Percentiles rank a stretch among this genome's conserved stretches.
These are phyloP conservation scores for Botrytis fragariae DNA, from an alignment of 2,329 filamentous ascomycete species.

Conservation along the genomic window DNA sequence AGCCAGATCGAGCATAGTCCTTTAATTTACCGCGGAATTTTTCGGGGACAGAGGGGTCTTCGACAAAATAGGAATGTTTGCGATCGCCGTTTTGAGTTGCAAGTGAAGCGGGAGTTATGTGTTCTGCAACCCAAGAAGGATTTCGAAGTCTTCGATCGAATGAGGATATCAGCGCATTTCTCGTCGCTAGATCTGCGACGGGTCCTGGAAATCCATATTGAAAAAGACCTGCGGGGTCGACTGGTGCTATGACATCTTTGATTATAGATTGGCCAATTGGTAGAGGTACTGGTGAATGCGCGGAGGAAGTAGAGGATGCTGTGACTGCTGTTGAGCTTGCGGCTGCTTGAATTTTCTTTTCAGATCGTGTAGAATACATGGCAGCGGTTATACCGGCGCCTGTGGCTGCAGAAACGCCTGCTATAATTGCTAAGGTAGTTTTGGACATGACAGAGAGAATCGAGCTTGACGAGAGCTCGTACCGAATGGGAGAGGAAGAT, in stretches of 20 bases:
- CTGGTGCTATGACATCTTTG: conserved; percentile 46
- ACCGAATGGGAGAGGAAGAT: background rate
- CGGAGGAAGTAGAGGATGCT: conserved; percentile 31
- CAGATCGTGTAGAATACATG: conserved; percentile 58
- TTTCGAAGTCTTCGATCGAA: conserved; percentile 91
- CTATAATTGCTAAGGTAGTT: conserved; percentile 70
- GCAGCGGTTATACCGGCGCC: conserved; percentile 71
- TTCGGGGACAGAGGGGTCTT: conserved; percentile 76
- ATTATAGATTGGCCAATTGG: conserved; percentile 34
- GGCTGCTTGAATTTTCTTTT: conserved; percentile 43
- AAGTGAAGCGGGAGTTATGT: conserved; percentile 89
- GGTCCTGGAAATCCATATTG: conserved; percentile 92
- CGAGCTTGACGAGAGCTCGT: conserved; percentile 19
- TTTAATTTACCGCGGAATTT: conserved; percentile 87
- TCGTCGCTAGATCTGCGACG: conserved; percentile 74
- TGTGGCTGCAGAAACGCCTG: conserved; percentile 71
- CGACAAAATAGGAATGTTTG: conserved; percentile 76
- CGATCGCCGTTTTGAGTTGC: conserved; percentile 74
- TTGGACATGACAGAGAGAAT: conserved; percentile 63
- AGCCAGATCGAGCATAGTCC: conserved; percentile 93
- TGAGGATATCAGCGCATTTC: conserved; percentile 75
- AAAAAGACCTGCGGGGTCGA: conserved; percentile 74
- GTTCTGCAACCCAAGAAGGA: conserved; percentile 91
- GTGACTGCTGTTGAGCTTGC: conserved; percentile 32
- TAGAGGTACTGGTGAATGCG: conserved; percentile 30